Evolutionary conservation across 2,329 filamentous ascomycete genomes (phyloP), one percentile per base, ranked within the genome.

Genomic region (Sclerotinia borealis): DNA sequence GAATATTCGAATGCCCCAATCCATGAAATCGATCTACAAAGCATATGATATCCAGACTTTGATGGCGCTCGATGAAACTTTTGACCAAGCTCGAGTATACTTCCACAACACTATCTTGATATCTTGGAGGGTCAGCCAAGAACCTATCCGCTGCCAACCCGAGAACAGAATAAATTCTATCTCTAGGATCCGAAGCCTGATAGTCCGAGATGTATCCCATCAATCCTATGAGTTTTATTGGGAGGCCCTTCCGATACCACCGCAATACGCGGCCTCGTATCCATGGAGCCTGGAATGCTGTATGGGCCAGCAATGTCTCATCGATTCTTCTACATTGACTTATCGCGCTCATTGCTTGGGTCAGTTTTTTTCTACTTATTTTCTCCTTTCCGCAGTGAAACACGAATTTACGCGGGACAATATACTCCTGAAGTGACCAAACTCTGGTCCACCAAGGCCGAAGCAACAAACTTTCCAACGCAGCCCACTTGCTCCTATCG

Each of bases 121-220:
- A 68, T 10, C 45, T 59, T 39, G 51, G 51, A 31, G 25, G 47
- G 3, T 56, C 54, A 45, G 39, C 55, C 27, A 67, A 34, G 17
- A 6, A 31, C 34, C 39, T 15, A 59, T 65, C 64, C 5, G 31
- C 11, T 10, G 61, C 59, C 11, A 68, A 37, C 4, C 66, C 66
- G 17, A 67, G 54, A 7, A 67, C 36, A 43, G 66, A 64, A 31
- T 68, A 68, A 6, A 68, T 62, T 31, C 64, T 56, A 54, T 68
- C 66, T 37, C 63, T 59, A 13, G 58, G 63, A 58, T 68, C 66
- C 2, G 64, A 63, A 10, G 66, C 64, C 58, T 59, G 61, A 31
- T 48, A 64, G 36, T 62, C n/a, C 49, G 29, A 27, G n/a, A 62
- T 37, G 37, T 64, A 64, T 27, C 59, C 63, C 31, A 64, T 36